Evolutionary conservation across 192 early-diverging fungal genomes (phyloP), one percentile per base, ranked within the genome.

Genomic region (Podila horticola): DNA sequence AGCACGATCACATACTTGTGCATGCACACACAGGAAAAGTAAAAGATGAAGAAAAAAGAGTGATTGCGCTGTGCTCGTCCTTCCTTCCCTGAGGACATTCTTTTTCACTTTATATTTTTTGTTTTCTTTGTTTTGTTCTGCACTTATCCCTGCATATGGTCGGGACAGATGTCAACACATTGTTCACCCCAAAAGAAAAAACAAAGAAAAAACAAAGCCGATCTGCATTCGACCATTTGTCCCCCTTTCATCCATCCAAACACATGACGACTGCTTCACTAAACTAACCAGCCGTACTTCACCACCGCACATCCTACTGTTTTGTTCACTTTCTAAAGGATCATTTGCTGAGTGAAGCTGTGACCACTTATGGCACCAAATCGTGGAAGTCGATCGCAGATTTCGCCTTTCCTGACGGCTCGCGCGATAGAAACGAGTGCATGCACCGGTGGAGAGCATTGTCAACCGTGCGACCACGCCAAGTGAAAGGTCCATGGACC

Each of bases 401-500:
- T 15, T 73, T 64, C 38, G 71, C 66, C 6, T 81, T 81, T 60
- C 76, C 70, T 28, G 71, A 81, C 19, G 71, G 76, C 7, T 72
- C 75, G 7, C 60, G 71, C 13, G 76, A 81, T 52, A 64, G 62
- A 10, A 81, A 69, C 30, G 76, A 72, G 26, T 81, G 70, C 48
- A 67, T 72, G 61, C 70, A 81, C 61, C 70, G 76, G 7, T 81
- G 76, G 76, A 36, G 76, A 58, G 51, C 60, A 13, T 52, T 81
- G 3, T 73, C 76, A 6, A 58, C 66, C 13, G 58, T 52, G 17
- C 52, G 55, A 15, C 71, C 66, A 11, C 70, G 71, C n/a, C 76
- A 81, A 41, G 76, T 81, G 33, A 81, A 81, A 59, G 76, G 76
- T 8, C 76, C 76, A 24, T 81, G 76, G 76, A 81, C 76, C 3